Evolutionary conservation across 371 early-diverging fungal species (phyloP).

Genomic region (Conidiobolus incongruus): DNA sequence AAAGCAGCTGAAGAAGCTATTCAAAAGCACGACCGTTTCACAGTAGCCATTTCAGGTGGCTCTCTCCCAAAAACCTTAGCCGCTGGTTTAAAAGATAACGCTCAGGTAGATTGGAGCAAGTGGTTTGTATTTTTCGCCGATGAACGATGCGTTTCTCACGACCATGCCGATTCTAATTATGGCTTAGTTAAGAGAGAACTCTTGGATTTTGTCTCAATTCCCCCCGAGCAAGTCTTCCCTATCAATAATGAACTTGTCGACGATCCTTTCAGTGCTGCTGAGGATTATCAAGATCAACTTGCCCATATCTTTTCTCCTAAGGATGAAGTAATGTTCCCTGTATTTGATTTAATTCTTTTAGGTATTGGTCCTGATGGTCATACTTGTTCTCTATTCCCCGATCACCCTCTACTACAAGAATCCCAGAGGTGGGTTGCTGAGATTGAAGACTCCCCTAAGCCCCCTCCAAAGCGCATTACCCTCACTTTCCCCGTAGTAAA

Average conservation of each 20-base stretch:
- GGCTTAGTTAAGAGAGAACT: slow-evolving; percentile 42
- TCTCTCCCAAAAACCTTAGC: slow-evolving; percentile 68
- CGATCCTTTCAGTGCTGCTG: slow-evolving; percentile 34
- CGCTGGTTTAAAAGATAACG: slow-evolving; percentile 24
- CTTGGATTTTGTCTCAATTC: slow-evolving; percentile 38
- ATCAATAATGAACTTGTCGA: slow-evolving; percentile 34
- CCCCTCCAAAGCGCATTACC: slow-evolving; percentile 89
- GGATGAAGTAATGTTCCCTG: slow-evolving; percentile 24
- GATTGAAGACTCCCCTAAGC: slow-evolving; percentile 86
- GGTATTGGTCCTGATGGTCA: slow-evolving; percentile 99
- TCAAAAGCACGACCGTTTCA: slow-evolving; percentile 37
- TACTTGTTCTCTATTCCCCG: slow-evolving; percentile 96
- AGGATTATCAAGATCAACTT: slow-evolving; percentile 42
- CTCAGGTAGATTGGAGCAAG: slow-evolving; percentile 36
- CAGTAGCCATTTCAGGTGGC: slow-evolving; percentile 86
- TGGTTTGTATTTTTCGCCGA: slow-evolving; percentile 92
- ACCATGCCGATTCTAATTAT: slow-evolving; percentile 72
- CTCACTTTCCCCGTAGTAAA: slow-evolving; percentile 79
- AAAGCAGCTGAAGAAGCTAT: slow-evolving; percentile 45
- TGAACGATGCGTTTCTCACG: slow-evolving; percentile 69
- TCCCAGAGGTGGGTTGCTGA: slow-evolving; percentile 39
- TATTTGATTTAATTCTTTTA: slow-evolving; percentile 80
- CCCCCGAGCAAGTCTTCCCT: slow-evolving; percentile 36
- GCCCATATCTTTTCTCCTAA: slow-evolving; percentile 28
- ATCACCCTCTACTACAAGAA: slow-evolving; percentile 59